phyloP scores from a whole-genome alignment of 2,329 filamentous ascomycete species.

The Colletotrichum costaricense region DNA sequence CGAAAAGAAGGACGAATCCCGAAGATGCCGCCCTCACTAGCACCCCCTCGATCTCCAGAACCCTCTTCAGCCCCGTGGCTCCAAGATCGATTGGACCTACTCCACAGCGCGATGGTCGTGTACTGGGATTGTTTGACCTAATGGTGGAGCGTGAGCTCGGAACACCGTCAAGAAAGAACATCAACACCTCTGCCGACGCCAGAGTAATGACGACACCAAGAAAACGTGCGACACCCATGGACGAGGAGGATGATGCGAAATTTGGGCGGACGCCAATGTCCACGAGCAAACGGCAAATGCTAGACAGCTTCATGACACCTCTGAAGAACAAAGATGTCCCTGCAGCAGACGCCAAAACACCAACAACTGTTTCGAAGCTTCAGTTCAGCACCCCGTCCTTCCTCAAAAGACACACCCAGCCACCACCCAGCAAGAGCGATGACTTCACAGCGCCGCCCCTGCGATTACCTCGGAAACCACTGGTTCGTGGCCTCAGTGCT shows the following conservation, averaged over 20 bases:
- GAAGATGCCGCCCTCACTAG: slow-evolving; percentile 56
- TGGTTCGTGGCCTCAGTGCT: slow-evolving; percentile 78
- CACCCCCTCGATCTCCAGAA: slow-evolving; percentile 68
- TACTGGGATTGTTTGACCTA: slow-evolving; percentile 82
- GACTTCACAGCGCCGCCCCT: slow-evolving; percentile 61
- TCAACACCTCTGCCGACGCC: slow-evolving; percentile 40
- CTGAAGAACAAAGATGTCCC: slow-evolving; percentile 60
- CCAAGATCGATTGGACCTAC: slow-evolving; percentile 79
- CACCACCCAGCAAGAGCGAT: slow-evolving; percentile 67
- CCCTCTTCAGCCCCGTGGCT: slow-evolving; percentile 68
- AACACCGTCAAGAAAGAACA: slow-evolving; percentile 61
- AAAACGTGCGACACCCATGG: slow-evolving; percentile 49
- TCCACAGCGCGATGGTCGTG: slow-evolving; percentile 81
- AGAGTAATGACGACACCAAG: slow-evolving; percentile 58
- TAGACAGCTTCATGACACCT: slow-evolving; percentile 76
- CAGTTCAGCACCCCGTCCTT: slow-evolving; percentile 79
- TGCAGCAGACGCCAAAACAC: slow-evolving; percentile 52
- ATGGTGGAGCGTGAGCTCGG: slow-evolving; percentile 63
- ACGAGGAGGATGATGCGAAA: slow-evolving; percentile 44
- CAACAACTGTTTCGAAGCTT: slow-evolving; percentile 64
- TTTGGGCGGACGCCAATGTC: slow-evolving; percentile 64
- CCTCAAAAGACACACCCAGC: slow-evolving; percentile 61
- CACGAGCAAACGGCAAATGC: slow-evolving; percentile 68
- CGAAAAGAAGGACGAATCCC: slow-evolving; percentile 48
- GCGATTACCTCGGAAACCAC: slow-evolving; percentile 66